A percentile compares a stretch with the other conserved stretches of the same genome.
phyloP scores from a whole-genome alignment of 345 rosid species.

The Leavenworthia alabamica region DNA sequence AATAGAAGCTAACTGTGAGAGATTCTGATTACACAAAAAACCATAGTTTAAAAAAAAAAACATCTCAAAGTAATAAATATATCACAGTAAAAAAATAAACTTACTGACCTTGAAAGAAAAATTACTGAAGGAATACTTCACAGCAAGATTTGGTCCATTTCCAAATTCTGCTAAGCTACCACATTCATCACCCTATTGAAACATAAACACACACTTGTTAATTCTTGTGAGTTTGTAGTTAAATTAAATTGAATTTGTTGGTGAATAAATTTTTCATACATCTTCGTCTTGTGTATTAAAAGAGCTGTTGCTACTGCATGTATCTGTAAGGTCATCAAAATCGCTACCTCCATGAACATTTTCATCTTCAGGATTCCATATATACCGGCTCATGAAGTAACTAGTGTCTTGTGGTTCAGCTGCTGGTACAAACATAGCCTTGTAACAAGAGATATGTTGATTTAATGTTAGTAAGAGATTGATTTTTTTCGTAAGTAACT shows the following conservation, averaged over 20 bases:
- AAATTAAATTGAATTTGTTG: too few species aligned
- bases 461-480: not conserved
- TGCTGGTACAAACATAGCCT: conserved; percentile 94
- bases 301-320: conserved; percentile 71
- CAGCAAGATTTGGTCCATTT: conserved; percentile 50
- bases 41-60: not conserved
- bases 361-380: conserved; percentile 89
- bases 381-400: conserved; percentile 86
- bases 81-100: not conserved
- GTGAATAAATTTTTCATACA: conserved; percentile 31
- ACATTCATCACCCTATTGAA: conserved; percentile 71
- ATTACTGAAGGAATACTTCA: conserved; percentile 87
- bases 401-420: conserved; percentile 82
- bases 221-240: too few species aligned
- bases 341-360: conserved; percentile 73
- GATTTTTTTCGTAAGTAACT: not conserved
- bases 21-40: conserved; percentile 45
- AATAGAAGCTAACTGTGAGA: conserved; percentile 86
- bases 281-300: conserved; percentile 70
- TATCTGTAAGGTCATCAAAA: conserved; percentile 71
- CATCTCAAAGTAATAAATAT: not conserved
- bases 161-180: conserved; percentile 72
- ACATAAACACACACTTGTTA: not conserved
- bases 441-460: conserved; percentile 31
- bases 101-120: conserved; percentile 82